phyloP scores from a whole-genome alignment of 257 asterid genomes.

The Verbascum thapsus region DNA sequence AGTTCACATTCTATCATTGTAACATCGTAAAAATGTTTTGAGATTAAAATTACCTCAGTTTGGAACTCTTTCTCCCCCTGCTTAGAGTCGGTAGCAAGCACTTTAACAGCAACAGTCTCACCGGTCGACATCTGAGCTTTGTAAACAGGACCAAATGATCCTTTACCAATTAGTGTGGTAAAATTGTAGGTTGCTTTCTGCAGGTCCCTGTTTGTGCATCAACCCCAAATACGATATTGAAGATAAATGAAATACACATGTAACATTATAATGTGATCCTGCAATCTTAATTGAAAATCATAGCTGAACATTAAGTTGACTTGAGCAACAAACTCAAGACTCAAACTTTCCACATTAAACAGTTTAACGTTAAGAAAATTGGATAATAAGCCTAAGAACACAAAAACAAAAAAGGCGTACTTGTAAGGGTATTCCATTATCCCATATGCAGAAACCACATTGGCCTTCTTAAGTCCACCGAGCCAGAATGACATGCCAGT shows the following conservation, averaged over 20 bases:
- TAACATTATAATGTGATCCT: not conserved
- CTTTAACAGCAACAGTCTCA: constrained; percentile 78
- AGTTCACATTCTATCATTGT: too few species aligned
- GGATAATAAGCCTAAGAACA: not conserved
- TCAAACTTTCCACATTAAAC: too few species aligned
- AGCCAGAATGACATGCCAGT: constrained; percentile 48
- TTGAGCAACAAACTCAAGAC: too few species aligned
- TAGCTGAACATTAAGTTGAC: too few species aligned
- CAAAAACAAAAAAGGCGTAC: constrained; percentile 36
- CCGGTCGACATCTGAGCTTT: constrained; percentile 76
- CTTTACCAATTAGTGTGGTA: constrained; percentile 77
- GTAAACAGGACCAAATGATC: constrained; percentile 80
- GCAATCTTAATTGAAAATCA: not conserved
- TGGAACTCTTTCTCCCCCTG: constrained; percentile 89
- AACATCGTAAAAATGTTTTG: too few species aligned
- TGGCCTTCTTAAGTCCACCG: constrained; percentile 56
- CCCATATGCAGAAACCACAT: constrained; percentile 65
- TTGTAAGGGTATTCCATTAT: constrained; percentile 70
- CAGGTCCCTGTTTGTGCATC: constrained; percentile 57
- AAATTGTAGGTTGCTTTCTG: constrained; percentile 78
- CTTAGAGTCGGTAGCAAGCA: constrained; percentile 77
- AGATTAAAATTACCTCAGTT: constrained; percentile 59
- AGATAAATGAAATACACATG: not conserved
- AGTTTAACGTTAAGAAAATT: constrained; percentile 1
- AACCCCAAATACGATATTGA: constrained; percentile 26